Evolutionary conservation across 257 asterid genomes (phyloP), one percentile per base, ranked within the genome.

Genomic region (Ocimum tenuiflorum): DNA sequence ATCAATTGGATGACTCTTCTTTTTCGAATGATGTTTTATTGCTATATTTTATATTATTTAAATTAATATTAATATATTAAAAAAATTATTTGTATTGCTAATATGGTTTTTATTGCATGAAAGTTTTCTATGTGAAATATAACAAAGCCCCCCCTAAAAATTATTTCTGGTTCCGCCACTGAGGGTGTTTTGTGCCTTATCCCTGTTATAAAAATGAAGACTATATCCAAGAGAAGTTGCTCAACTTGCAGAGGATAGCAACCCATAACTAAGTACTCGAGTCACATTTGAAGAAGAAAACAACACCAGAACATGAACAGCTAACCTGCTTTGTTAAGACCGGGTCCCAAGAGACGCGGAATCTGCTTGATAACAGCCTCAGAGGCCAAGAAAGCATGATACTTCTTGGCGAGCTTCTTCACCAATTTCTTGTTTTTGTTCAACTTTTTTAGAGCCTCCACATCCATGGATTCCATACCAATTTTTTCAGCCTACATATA

Each of bases 301-400:
- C 0, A 22, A n/a, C n/a, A n/a, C n/a, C 18, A 45, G 47, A 12
- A 52, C 4, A 14, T 7, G 13, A 46, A 38, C 61, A 65, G 27
- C 51, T 48, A 71, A n/a, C 86, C 86, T 69, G 86, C 86, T 78
- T 81, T 81, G 83, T 81, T 81, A 0, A 81, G 80, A 75, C 86
- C 86, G 14, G 86, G 86, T 31, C 83, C 86, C 56, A 81, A 20
- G 6, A 81, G 83, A 65, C 83, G 86, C 10, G 86, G 83, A 69
- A 81, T 81, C 68, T 78, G 86, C 74, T 81, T 81, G 51, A 78
- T 78, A 61, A 81, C 86, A 41, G 86, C 81, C 56, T 81, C 83
- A 0, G 86, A 81, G 49, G 86, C 83, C 46, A 81, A 53, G 77
- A 81, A 78, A 64, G 81, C 86, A 67, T 81, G 86, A 51, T 81